phyloP scores from a whole-genome alignment of 2,329 filamentous ascomycete species.

The Herpotrichia juniperi region DNA sequence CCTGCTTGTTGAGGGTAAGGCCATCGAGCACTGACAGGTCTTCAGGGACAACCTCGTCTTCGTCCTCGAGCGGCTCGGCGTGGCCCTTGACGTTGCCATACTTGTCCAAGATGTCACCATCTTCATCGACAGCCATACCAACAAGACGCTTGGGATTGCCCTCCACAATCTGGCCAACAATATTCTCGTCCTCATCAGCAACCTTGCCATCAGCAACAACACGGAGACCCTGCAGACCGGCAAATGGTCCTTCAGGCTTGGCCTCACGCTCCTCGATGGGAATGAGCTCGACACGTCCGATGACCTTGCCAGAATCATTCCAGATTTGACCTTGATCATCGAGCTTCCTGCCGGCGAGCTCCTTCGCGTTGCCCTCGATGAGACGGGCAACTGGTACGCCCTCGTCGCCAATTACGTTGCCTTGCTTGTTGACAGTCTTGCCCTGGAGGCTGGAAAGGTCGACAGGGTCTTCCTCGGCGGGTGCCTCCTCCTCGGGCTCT shows the following conservation, averaged over 20 bases:
- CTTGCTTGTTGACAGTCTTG: constrained; percentile 57
- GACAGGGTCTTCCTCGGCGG: constrained; percentile 49
- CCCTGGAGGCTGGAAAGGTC: constrained; percentile 55
- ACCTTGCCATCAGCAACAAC: constrained; percentile 56
- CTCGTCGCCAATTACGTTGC: constrained; percentile 57
- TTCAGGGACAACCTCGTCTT: constrained; percentile 52
- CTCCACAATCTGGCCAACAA: constrained; percentile 61
- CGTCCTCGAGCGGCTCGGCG: constrained; percentile 61
- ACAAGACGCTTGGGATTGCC: constrained; percentile 66
- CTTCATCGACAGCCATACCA: constrained; percentile 65
- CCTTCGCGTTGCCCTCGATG: constrained; percentile 68
- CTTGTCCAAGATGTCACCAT: constrained; percentile 67
- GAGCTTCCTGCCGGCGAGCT: constrained; percentile 71
- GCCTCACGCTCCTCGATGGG: constrained; percentile 66
- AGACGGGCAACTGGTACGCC: constrained; percentile 65
- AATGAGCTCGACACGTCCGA: constrained; percentile 72
- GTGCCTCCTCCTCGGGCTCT: constrained; percentile 66
- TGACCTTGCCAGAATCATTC: constrained; percentile 73
- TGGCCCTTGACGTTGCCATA: constrained; percentile 67
- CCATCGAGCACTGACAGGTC: constrained; percentile 62
- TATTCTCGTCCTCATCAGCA: constrained; percentile 57
- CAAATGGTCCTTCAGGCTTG: constrained; percentile 58
- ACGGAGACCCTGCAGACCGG: constrained; percentile 55
- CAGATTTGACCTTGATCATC: constrained; percentile 74
- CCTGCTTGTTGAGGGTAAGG: constrained; percentile 63